Base-by-base conservation (phyloP, 345 rosid genomes). In the Turritis glabra region DNA sequence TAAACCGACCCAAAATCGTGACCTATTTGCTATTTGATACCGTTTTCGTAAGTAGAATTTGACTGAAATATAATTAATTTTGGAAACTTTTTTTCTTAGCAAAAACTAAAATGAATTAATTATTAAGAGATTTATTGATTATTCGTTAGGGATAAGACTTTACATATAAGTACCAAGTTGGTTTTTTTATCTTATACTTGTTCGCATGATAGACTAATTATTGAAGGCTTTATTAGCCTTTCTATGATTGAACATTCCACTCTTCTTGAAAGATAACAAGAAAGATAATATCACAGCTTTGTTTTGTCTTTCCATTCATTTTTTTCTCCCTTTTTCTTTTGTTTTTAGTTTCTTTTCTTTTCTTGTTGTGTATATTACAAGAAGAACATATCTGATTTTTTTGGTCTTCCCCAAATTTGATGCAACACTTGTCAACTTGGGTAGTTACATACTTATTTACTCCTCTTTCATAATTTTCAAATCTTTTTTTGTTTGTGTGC, bases 161-260 rank as follows among this genome's bases (percentile, higher is more conserved):
- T 46, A 25, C 29, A 41, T 27, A 33, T 61, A 43, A 32, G 62
- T 61, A 68, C 63, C 79, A 68, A 68, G 26, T 61, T 41, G 50
- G 2, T 18, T 33, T 23, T 40, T 44, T 5, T 4, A 59, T 52
- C 23, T n/a, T 69, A 61, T 61, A 69, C 22, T 15, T 13, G 22
- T 52, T 69, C 35, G 80, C 71, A 70, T 77, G 71, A 76, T 76
- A 76, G 32, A 25, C 44, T 55, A 47, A 71, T 70, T 70, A 70
- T 77, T 77, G 76, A 71, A 64, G 9, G 67, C 71, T 77, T 70
- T 77, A 70, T 52, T 62, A 33, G 43, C 48, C 41, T 61, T 52
- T 69, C 4, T 64, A 58, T 57, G 63, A 72, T 57, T 77, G 77
- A 71, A 72, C 63, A 58, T 57, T 59, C 73, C 81, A 71, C 73